Base-by-base conservation (phyloP, 495 filamentous ascomycete genomes). In the Apodospora peruviana region DNA sequence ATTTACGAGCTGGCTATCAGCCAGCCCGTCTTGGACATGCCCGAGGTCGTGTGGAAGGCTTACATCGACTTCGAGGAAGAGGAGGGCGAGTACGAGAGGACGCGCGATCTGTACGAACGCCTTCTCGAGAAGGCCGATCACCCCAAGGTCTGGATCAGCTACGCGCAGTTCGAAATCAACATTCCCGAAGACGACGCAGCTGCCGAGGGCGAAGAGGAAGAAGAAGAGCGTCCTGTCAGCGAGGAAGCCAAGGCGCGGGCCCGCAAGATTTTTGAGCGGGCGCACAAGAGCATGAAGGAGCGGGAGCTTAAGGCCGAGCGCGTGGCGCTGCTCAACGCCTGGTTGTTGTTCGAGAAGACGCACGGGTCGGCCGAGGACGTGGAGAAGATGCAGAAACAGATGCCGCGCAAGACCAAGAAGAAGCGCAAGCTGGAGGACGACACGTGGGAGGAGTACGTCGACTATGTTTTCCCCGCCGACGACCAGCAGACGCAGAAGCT, bases 21-120 rank as follows among this genome's bases (percentile, higher is more conserved):
- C 24, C 90, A 96, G 65, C 76, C 84, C 16, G 74, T 79, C 5
- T 70, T 98, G n/a, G 94, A 98, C 63, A 98, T 97, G 93, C 93
- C 93, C 4, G 93, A 98, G 69, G 69, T 96, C 48, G 70, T 98
- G 10, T 98, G 93, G 93, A 96, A 95, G 68, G 81, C 87, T 2
- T 98, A 95, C 62, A 96, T 98, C 59, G 91, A 97, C 68, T 98
- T 97, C 59, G 94, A 97, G 67, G 91, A 95, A 60, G 86, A 94
- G 51, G 86, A 91, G 62, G 86, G 84, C 45, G 89, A 96, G 65
- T 95, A 88, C 67, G 90, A 88, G 24, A 75, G 81, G 25, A 84
- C 89, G 2, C 76, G 93, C 39, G 64, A 71, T n/a, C 71, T 98
- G 43, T 98, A 97, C 70, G 93, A 97, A 71, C 81, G 93, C 20